phyloP scores from a whole-genome alignment of 345 rosid genomes.

The Populus euphratica region DNA sequence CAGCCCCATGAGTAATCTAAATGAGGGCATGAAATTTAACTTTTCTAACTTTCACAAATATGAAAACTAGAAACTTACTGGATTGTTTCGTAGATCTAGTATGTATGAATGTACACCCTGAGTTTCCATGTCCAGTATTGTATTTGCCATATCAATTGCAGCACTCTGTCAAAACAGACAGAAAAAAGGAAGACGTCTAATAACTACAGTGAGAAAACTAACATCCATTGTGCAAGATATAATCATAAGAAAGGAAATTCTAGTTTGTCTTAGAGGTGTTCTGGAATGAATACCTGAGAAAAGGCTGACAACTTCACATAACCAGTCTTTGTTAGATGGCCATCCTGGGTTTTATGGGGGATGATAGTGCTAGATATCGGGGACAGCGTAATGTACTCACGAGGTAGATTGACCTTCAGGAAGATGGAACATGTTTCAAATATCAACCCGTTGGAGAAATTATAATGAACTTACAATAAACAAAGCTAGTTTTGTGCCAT shows the following conservation, averaged over 20 bases:
- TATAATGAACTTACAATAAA: not conserved
- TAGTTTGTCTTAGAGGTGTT: not conserved
- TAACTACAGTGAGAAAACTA: not conserved
- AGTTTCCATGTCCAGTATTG: constrained; percentile 70
- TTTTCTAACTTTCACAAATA: not conserved
- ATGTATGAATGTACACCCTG: constrained; percentile 79
- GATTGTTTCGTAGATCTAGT: constrained; percentile 80
- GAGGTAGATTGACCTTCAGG: constrained; percentile 66
- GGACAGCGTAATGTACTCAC: constrained; percentile 74
- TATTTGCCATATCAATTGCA: constrained; percentile 66
- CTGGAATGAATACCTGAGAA: constrained; percentile 56
- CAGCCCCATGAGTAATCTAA: constrained; percentile 4
- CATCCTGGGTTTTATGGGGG: constrained; percentile 67
- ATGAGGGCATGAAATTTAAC: constrained; percentile 1
- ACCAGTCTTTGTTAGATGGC: constrained; percentile 64
- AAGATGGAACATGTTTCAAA: constrained; percentile 7
- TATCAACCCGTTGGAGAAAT: not conserved
- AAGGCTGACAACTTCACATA: constrained; percentile 70
- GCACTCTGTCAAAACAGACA: constrained; percentile 51
- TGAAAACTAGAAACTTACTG: constrained; percentile 35
- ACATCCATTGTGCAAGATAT: not conserved
- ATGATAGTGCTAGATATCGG: constrained; percentile 78
- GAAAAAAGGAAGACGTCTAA: not conserved
- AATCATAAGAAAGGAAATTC: not conserved
- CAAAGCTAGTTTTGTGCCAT: not conserved